Percentiles rank a stretch among this genome's conserved stretches.
Conservation (phyloP, 1,284 basidiomycete species). For the Heterobasidion parviporum region DNA sequence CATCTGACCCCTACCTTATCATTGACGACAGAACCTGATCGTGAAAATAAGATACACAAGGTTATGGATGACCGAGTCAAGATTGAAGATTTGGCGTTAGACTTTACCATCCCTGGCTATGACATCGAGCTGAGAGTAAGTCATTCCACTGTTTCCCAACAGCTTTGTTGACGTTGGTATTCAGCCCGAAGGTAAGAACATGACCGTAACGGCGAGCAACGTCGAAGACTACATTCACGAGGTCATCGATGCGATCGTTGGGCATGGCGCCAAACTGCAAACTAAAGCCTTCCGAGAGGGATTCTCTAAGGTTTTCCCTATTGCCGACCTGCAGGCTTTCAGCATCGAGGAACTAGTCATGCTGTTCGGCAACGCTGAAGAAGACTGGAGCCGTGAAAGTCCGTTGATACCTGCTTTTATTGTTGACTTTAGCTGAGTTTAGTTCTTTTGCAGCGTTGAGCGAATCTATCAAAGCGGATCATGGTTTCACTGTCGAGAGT, state of each 20-base stretch:
- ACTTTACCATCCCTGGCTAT: conserved; percentile 96
- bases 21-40: conserved; percentile 50
- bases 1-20: conserved; percentile 2
- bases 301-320: conserved; percentile 92
- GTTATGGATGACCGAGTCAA: conserved; percentile 36
- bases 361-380: conserved; percentile 91
- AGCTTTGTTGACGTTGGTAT: conserved; percentile 1
- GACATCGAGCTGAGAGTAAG: conserved; percentile 81
- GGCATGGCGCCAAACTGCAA: conserved; percentile 66
- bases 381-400: conserved; percentile 92
- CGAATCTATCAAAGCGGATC: conserved; percentile 92
- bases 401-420: conserved; percentile 22
- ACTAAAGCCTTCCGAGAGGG: conserved; percentile 84
- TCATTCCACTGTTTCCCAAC: conserved; percentile 6
- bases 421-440: conserved; percentile 5
- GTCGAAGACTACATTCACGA: conserved; percentile 82
- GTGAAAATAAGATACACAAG: conserved; percentile 28
- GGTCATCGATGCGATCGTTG: conserved; percentile 77
- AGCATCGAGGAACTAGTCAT: conserved; percentile 90
- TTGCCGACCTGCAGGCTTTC: conserved; percentile 86
- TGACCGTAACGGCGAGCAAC: conserved; percentile 78
- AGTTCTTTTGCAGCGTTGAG: conserved; percentile 56
- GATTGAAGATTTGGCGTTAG: conserved; percentile 84
- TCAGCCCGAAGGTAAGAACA: conserved; percentile 71
- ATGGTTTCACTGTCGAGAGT: conserved; percentile 95